Percentiles rank a stretch among this genome's conserved stretches.
phyloP scores from a whole-genome alignment of 2,329 filamentous ascomycete genomes.

The Plenodomus biglobosus region DNA sequence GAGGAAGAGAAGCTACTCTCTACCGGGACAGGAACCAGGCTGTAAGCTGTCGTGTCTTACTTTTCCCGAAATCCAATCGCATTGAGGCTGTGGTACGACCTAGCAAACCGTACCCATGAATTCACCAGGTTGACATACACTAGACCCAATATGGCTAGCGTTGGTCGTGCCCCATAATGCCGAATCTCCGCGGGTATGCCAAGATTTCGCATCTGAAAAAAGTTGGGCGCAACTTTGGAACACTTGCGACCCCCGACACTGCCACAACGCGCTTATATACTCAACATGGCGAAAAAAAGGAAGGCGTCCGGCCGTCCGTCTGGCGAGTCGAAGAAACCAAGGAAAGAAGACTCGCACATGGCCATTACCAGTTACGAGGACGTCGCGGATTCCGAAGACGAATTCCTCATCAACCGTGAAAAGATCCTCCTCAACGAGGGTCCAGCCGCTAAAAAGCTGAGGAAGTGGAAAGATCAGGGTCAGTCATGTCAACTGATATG shows the following conservation, averaged over 20 bases:
- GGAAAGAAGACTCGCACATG: slow-evolving; percentile 57
- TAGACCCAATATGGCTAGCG: neutral
- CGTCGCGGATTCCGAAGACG: slow-evolving; percentile 90
- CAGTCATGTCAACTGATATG: slow-evolving; percentile 10
- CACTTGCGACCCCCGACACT: slow-evolving; percentile 3
- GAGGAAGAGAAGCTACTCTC: too few species aligned
- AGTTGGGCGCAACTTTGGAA: slow-evolving; percentile 25
- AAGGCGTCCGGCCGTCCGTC: slow-evolving; percentile 62
- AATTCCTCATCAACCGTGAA: slow-evolving; percentile 86
- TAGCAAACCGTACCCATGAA: neutral
- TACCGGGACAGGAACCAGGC: neutral
- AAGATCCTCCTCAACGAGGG: slow-evolving; percentile 82
- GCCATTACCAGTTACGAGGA: slow-evolving; percentile 68
- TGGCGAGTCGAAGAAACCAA: slow-evolving; percentile 37
- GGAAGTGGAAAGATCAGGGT: slow-evolving; percentile 69
- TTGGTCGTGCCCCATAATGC: neutral
- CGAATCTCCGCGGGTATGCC: slow-evolving; percentile 26
- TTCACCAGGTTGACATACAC: neutral
- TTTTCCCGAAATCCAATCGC: neutral
- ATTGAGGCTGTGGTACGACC: too few species aligned
- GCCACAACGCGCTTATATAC: slow-evolving; percentile 2
- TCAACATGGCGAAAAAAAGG: slow-evolving; percentile 61
- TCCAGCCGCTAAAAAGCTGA: slow-evolving; percentile 74
- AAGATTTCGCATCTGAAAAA: slow-evolving; percentile 31
- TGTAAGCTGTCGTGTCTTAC: neutral